A percentile compares a stretch with the other conserved stretches of the same genome.
These are phyloP conservation scores for Phytophthora pini DNA, from an alignment of 352 stramenopile species.

Conservation along the genomic window DNA sequence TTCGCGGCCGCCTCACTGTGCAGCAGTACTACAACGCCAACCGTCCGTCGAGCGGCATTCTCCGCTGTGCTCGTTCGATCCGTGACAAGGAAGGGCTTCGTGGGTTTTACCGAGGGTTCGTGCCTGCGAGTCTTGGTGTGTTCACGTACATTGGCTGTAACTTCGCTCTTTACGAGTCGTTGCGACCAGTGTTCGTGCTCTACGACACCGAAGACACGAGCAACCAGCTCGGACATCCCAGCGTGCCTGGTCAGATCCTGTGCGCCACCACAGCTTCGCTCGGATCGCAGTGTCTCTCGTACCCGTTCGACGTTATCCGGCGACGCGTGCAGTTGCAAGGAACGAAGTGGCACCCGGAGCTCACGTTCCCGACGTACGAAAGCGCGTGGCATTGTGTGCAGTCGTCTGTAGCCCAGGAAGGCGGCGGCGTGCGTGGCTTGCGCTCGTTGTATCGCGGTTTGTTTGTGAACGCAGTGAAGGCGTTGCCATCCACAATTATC, in stretches of 20 bases:
- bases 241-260: conserved; percentile 79
- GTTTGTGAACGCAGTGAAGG: conserved; percentile 77
- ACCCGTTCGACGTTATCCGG: conserved; percentile 84
- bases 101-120: conserved; percentile 83
- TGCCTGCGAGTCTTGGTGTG: conserved; percentile 69
- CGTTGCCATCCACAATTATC: conserved; percentile 72
- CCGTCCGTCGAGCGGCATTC: conserved; percentile 57
- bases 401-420: conserved; percentile 51
- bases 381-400: conserved; percentile 79
- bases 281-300: conserved; percentile 75
- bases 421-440: conserved; percentile 35
- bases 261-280: conserved; percentile 76
- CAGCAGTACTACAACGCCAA: conserved; percentile 68
- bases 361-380: conserved; percentile 72
- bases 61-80: conserved; percentile 64
- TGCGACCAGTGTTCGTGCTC: conserved; percentile 81
- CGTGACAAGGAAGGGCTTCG: conserved; percentile 49
- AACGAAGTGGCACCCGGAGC: conserved; percentile 56
- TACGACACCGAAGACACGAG: conserved; percentile 70
- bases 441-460: conserved; percentile 76
- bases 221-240: conserved; percentile 68
- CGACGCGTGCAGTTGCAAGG: conserved; percentile 83
- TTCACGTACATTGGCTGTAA: conserved; percentile 89
- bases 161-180: conserved; percentile 84
- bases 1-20: conserved; percentile 73